These are phyloP conservation scores for Lagerstroemia speciosa DNA, from an alignment of 345 rosid species.

Conservation along the genomic window DNA sequence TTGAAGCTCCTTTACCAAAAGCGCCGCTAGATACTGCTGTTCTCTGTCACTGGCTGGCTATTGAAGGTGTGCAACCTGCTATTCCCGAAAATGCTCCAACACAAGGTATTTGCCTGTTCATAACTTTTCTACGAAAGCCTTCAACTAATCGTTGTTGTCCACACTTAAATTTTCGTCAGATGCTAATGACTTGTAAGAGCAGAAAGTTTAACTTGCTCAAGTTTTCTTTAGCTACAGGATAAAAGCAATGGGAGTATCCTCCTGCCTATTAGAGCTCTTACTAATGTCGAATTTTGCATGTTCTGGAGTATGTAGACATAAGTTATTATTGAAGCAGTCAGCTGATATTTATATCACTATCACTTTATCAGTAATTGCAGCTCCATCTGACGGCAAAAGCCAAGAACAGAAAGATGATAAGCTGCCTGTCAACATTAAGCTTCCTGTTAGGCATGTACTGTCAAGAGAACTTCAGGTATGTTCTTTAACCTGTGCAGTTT, in stretches of 20 bases:
- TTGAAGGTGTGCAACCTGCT: constrained; percentile 95
- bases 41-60: constrained; percentile 94
- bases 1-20: constrained; percentile 94
- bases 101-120: constrained; percentile 40
- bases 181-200: not conserved
- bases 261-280: not conserved
- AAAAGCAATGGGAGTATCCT: not conserved
- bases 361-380: constrained; percentile 45
- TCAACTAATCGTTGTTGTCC: not conserved
- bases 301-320: not conserved
- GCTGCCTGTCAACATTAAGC: constrained; percentile 67
- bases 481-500: constrained; percentile 35
- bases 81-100: constrained; percentile 92
- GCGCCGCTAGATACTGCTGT: constrained; percentile 86
- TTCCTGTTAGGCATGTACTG: constrained; percentile 81
- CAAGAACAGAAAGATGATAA: constrained; percentile 50
- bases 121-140: not conserved
- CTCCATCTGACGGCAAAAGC: constrained; percentile 50
- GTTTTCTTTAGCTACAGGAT: not conserved
- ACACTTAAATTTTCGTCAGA: not conserved
- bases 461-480: constrained; percentile 90
- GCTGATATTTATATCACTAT: not conserved
- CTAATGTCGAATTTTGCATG: not conserved
- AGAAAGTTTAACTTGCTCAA: not conserved
- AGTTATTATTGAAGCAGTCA: not conserved